Evolutionary conservation across 2,329 filamentous ascomycete species (phyloP).

Genomic region (Pseudodiploospora longispora): DNA sequence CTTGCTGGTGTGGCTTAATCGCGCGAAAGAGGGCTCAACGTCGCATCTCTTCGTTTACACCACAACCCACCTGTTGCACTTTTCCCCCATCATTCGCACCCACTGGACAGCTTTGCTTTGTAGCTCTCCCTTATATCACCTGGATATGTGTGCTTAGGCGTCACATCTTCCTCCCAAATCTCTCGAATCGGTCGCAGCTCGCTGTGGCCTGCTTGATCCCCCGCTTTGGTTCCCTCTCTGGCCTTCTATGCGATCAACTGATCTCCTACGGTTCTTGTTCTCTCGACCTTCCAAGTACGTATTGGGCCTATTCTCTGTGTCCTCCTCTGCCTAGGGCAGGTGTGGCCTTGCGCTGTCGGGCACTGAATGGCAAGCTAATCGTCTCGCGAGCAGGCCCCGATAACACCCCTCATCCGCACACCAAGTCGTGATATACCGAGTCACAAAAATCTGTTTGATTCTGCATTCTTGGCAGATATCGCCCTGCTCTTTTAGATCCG

Average conservation of each 20-base stretch:
- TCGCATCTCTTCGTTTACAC: too few relatives aligned
- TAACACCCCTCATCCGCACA: constrained; percentile 42
- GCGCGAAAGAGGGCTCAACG: too few relatives aligned
- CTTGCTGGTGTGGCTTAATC: too few relatives aligned
- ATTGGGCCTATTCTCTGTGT: not conserved
- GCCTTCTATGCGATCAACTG: constrained; percentile 82
- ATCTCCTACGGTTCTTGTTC: constrained; percentile 86
- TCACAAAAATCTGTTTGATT: not conserved
- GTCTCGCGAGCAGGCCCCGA: constrained; percentile 42
- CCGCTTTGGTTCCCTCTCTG: constrained; percentile 16
- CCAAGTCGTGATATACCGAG: too few relatives aligned
- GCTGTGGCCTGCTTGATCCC: constrained; percentile 1
- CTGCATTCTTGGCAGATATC: constrained; percentile 20
- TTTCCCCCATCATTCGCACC: too few relatives aligned
- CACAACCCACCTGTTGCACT: too few relatives aligned
- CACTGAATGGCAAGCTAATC: not conserved
- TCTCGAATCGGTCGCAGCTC: constrained; percentile 9
- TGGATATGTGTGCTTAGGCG: constrained; percentile 14
- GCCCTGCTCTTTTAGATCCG: constrained; percentile 62
- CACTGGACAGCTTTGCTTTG: too few relatives aligned
- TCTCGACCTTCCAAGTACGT: constrained; percentile 81
- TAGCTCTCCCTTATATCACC: not conserved
- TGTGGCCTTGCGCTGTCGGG: not conserved
- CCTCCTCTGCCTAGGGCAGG: constrained; percentile 6
- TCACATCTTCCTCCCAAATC: constrained; percentile 17